Evolutionary conservation across 805 yeast species (phyloP), one percentile per base, ranked within the genome.

Genomic region (Candida morakotiae): DNA sequence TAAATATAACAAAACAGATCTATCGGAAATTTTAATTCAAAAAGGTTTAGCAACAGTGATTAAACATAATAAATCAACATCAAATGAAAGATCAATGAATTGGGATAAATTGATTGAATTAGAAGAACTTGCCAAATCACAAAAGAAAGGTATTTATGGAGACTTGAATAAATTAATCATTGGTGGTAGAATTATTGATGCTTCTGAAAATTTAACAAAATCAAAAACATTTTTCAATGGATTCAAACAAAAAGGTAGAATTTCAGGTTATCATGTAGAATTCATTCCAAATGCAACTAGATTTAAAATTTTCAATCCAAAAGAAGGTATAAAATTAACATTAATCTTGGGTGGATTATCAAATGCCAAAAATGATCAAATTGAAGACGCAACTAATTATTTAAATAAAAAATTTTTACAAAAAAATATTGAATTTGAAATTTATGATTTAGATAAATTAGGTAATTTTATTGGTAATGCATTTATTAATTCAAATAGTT

Each of bases 381-480:
- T 63, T 8, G 64, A 73, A 15, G 71, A 66, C 27, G 86, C 86
- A 2, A 51, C 77, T 20, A 73, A 67, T 26, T 79, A 64, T 51
- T 71, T 79, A 42, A 68, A 66, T 49, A 71, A 69, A 43, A 73
- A 73, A 42, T 69, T 74, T 35, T 66, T 77, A 55, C 96, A 87
- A 62, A 75, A 87, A 53, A 86, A 80, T 43, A 85, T 87, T 29
- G 79, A 75, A 45, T 64, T 87, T 45, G 82, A 81, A 37, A 73
- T 87, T 15, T 75, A 75, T 46, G 81, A 75, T 40, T 74, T 75
- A 36, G 96, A 87, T 55, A 83, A 79, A 52, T 68, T 81, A 39
- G 95, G 95, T 40, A 86, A 84, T 0, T 87, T 87, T 52, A 77
- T 85, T 51, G 93, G 95, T 32, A 77, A 79, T 50, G 49, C 85